Base-by-base conservation (phyloP, 495 filamentous ascomycete species). In the Podospora pseudoanserina region DNA sequence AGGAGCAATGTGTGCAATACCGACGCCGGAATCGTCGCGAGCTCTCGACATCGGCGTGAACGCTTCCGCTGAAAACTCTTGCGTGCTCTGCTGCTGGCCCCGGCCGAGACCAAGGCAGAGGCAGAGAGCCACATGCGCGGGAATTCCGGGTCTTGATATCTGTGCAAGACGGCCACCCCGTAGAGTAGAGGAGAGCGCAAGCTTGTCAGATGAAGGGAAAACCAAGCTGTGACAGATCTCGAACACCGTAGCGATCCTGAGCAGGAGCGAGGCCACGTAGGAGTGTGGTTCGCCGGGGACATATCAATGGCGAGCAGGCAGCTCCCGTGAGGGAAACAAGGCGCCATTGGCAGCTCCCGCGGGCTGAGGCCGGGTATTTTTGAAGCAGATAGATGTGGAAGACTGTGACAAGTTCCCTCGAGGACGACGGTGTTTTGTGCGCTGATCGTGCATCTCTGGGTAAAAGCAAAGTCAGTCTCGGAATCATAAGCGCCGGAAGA, bases 401-500 rank as follows among this genome's bases (percentile, higher is more conserved):
- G 30, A 11, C 30, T 26, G 32, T 44, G 34, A 11, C 13, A 49
- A 49, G 39, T 49, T 49, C 4, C 39, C 15, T 49, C 39, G 39
- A 49, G 39, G 39, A 49, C 13, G 13, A 11, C 39, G 39, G 39
- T 49, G 39, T 49, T 49, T 11, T 49, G 62, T 16, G 60, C 16
- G 34, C 32, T n/a, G 28, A 6, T 15, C 54, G 27, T 66, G 58
- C 19, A 5, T 62, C 44, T 54, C 58, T 64, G 44, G 20, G 19
- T 55, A 64, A 62, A 67, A 60, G 11, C 55, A 58, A 32, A 23
- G 62, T 67, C 44, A 67, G 61, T 56, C 60, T 65, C 44, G 15
- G 44, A 26, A 28, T 49, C 58, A 54, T 60, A 58, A 68, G 69
- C 49, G 49, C 65, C 69, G 62, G 63, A 64, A 68, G n/a, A 32